These are phyloP conservation scores for Pseudoscleropodium purum DNA, from an alignment of 225 moss, liverwort and hornwort species.

Conservation along the genomic window DNA sequence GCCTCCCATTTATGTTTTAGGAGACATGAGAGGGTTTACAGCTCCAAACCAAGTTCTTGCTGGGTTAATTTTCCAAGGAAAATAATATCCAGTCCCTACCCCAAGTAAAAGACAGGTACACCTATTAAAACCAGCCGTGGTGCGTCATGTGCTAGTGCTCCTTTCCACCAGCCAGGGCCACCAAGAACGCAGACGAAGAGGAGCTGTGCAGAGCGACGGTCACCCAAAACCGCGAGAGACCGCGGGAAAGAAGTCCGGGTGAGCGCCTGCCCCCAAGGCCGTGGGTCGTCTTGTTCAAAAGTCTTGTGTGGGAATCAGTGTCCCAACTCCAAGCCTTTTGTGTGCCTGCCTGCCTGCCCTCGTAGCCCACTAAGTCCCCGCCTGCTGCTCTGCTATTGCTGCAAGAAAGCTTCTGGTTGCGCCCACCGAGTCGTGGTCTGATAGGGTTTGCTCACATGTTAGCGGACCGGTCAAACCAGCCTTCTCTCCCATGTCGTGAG, in stretches of 20 bases:
- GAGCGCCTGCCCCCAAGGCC: neutral
- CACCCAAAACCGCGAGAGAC: neutral
- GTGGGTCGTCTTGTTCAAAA: slow-evolving; percentile 16
- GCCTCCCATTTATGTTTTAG: neutral
- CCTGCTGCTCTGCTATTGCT: neutral
- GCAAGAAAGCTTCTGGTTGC: neutral
- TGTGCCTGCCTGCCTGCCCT: neutral
- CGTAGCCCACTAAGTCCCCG: neutral
- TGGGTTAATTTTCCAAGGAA: neutral
- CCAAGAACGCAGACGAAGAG: neutral
- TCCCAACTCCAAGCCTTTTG: neutral
- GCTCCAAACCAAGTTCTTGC: neutral
- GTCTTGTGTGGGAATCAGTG: slow-evolving; percentile 7
- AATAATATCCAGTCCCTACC: neutral
- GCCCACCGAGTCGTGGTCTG: neutral
- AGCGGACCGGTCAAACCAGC: neutral
- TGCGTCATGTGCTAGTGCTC: neutral
- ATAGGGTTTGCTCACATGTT: neutral
- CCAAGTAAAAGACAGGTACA: neutral
- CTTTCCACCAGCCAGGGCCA: neutral
- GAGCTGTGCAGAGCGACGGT: neutral
- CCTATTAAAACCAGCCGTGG: neutral
- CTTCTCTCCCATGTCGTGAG: neutral
- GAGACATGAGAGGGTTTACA: neutral
- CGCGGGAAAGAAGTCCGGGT: neutral